Percentiles rank a stretch among this genome's conserved stretches.
Evolutionary conservation across 257 asterid species (phyloP).

Genomic region (Schizonepeta tenuifolia): DNA sequence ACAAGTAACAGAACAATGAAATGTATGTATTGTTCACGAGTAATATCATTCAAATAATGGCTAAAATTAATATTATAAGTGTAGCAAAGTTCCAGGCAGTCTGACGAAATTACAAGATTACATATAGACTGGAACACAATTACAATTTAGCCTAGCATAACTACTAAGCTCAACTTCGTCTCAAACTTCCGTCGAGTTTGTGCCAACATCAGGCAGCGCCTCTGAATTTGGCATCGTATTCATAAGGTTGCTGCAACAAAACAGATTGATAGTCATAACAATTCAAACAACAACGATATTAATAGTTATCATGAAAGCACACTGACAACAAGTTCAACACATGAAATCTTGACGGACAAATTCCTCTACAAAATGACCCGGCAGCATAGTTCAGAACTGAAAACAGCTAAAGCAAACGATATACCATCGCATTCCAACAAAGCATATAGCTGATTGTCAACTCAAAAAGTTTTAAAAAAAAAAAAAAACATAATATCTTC

Average conservation of each 20-base stretch:
- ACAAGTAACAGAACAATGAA: too few species aligned
- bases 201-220: slow-evolving; percentile 56
- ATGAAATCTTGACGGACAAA: background rate
- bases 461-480: too few species aligned
- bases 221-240: slow-evolving; percentile 95
- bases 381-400: too few species aligned
- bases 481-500: background rate
- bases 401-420: too few species aligned
- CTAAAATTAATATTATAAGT: background rate
- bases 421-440: background rate
- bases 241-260: slow-evolving; percentile 89
- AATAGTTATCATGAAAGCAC: background rate
- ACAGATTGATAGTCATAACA: background rate
- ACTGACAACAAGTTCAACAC: background rate
- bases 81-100: slow-evolving; percentile 20
- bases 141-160: background rate
- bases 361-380: too few species aligned
- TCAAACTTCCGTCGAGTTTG: too few species aligned
- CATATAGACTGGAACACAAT: background rate
- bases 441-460: background rate
- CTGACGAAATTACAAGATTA: background rate
- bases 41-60: background rate
- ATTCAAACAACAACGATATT: background rate
- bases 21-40: background rate
- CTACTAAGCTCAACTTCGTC: background rate